Evolutionary conservation across 495 filamentous ascomycete species (phyloP), one percentile per base, ranked within the genome.

Genomic region (Aspergillus baeticus): DNA sequence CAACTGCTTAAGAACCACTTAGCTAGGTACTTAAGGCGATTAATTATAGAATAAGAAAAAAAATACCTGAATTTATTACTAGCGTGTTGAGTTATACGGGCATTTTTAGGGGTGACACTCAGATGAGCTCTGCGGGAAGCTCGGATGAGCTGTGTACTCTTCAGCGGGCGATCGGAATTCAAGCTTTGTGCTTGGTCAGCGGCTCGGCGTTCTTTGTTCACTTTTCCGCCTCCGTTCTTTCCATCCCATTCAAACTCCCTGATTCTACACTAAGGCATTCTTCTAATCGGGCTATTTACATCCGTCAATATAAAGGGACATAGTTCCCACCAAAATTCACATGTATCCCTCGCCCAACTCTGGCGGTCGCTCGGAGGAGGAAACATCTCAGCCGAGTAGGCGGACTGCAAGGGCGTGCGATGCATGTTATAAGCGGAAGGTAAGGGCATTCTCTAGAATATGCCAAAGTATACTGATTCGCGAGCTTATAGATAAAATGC

Each of bases 401-500:
- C 70, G 73, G 42, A 72, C 68, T 2, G 60, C 66, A 15, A 65
- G 76, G 35, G 79, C 79, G 6, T 82, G 79, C 55, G 79, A 82
- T 45, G 72, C 76, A 5, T 81, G 79, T 47, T 78, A 77, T 46
- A 75, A 63, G 55, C 60, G 76, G 56, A 81, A 81, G 74, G 78
- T 49, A 49, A 20, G 46, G 15, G 35, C 11, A 2, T 42, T 22
- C 18, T 22, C 8, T 23, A 42, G 5, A 34, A 15, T 6, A 29
- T 39, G 21, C 38, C 6, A 1, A 31, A 31, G 15, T n/a, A 10
- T 55, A 21, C 47, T 37, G 26, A 52, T 46, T 14, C 48, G 21
- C 7, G 13, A 0, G 2, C 21, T 22, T 47, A n/a, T 48, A 82
- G 78, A 82, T 82, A 48, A 78, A 79, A 74, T 82, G 79, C 53